Conservation (phyloP, 805 yeast species). For the Yamadazyma kitorensis region DNA sequence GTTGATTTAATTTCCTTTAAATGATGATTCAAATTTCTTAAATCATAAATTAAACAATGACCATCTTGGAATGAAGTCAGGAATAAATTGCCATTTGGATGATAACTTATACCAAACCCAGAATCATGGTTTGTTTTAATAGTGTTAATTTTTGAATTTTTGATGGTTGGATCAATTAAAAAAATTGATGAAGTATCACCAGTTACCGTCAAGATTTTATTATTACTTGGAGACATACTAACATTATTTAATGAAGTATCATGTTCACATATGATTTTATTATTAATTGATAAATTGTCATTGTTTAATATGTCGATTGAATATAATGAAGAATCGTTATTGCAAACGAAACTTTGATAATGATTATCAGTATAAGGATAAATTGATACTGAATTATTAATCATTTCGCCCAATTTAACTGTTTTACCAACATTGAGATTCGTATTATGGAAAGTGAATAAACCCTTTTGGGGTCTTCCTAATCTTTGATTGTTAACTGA, state of each 20-base stretch:
- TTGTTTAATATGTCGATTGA: slow-evolving; percentile 53
- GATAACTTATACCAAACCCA: slow-evolving; percentile 81
- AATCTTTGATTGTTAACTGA: slow-evolving; percentile 6
- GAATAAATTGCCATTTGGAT: slow-evolving; percentile 70
- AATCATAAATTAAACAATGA: slow-evolving; percentile 69
- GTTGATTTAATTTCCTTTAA: slow-evolving; percentile 58
- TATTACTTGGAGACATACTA: slow-evolving; percentile 49
- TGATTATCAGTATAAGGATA: slow-evolving; percentile 32
- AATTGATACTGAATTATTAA: slow-evolving; percentile 74
- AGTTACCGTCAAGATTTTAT: slow-evolving; percentile 46
- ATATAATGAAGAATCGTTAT: slow-evolving; percentile 76
- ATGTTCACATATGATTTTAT: slow-evolving; percentile 44
- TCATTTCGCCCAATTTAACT: slow-evolving; percentile 70
- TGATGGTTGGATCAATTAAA: slow-evolving; percentile 45
- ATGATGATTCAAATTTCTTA: slow-evolving; percentile 58
- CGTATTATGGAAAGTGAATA: slow-evolving; percentile 56
- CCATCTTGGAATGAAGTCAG: slow-evolving; percentile 89
- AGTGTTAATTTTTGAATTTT: slow-evolving; percentile 26
- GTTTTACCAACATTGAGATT: slow-evolving; percentile 46
- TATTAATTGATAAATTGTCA: slow-evolving; percentile 38
- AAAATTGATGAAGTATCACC: slow-evolving; percentile 77
- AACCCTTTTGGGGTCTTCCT: slow-evolving; percentile 49
- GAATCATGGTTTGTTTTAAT: slow-evolving; percentile 64
- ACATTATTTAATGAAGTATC: slow-evolving; percentile 76
- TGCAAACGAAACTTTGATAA: slow-evolving; percentile 67